Evolutionary conservation across 164 flowering plant genomes (phyloP).

Genomic region (Warburgia ugandensis): DNA sequence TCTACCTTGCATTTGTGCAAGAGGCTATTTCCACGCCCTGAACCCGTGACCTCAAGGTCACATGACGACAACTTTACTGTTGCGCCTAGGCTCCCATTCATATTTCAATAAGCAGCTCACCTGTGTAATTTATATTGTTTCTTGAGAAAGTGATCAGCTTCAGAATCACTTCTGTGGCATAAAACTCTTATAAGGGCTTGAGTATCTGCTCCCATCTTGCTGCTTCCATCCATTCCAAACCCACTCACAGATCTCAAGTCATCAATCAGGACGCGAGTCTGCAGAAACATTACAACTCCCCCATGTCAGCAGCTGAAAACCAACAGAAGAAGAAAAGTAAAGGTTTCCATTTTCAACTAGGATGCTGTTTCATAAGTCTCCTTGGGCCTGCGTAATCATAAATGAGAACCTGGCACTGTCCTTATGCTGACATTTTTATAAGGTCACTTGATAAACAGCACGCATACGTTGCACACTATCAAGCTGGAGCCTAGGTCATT

Average conservation of each 20-base stretch:
- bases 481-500: no score
- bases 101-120: slow-evolving; percentile 38
- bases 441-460: no score
- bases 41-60: neutral
- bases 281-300: slow-evolving; percentile 15
- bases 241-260: slow-evolving; percentile 61
- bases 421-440: no score
- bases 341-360: neutral
- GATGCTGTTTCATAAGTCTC: no score
- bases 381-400: no score
- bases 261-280: slow-evolving; percentile 87
- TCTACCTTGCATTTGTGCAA: no score
- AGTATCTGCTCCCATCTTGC: slow-evolving; percentile 65
- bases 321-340: neutral
- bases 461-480: no score
- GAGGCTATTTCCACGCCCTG: neutral
- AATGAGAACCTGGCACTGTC: no score
- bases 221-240: slow-evolving; percentile 43
- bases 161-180: slow-evolving; percentile 86
- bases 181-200: slow-evolving; percentile 69
- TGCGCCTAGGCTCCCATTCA: neutral
- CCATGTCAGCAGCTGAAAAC: neutral
- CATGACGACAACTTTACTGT: no score
- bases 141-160: slow-evolving; percentile 89
- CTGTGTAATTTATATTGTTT: slow-evolving; percentile 92